Percentiles rank a stretch among this genome's conserved stretches.
Evolutionary conservation across 202 grass and related monocot genomes (phyloP).

Genomic region (Setaria italica): DNA sequence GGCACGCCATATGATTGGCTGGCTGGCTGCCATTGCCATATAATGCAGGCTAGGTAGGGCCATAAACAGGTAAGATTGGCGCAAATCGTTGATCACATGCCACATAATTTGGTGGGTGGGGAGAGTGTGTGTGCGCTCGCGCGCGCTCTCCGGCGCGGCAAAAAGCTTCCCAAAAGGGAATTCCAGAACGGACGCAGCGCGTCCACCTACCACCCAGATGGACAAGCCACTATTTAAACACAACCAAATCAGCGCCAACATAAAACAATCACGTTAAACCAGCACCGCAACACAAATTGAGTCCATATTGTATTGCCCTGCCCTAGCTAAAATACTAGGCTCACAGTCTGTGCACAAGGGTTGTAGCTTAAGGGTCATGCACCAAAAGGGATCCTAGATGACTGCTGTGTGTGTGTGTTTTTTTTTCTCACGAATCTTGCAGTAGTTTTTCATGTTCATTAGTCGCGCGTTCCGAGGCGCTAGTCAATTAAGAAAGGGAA

Average conservation of each 20-base stretch:
- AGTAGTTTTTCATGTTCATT: background rate
- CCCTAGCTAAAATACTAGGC: constrained; percentile 20
- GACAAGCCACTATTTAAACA: constrained; percentile 29
- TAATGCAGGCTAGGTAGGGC: constrained; percentile 13
- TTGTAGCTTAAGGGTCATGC: background rate
- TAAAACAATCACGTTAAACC: constrained; percentile 30
- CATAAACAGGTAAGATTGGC: constrained; percentile 8
- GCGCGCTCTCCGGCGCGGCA: background rate
- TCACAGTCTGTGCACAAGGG: background rate
- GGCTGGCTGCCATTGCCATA: background rate
- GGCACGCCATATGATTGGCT: background rate
- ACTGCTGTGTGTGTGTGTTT: background rate
- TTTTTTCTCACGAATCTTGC: background rate
- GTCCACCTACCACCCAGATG: constrained; percentile 49
- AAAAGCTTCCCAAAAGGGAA: constrained; percentile 47
- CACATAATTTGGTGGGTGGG: constrained; percentile 39
- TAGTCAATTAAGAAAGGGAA: constrained; percentile 41
- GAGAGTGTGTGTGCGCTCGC: background rate
- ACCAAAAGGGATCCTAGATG: constrained; percentile 43
- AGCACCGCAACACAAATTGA: constrained; percentile 19
- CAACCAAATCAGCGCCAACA: constrained; percentile 48
- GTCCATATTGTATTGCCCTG: constrained; percentile 32
- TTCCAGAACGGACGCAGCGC: constrained; percentile 45
- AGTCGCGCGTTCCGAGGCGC: constrained; percentile 18
- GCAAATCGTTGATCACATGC: constrained; percentile 58